A percentile compares a stretch with the other conserved stretches of the same genome.
Evolutionary conservation across 768 basidiomycete genomes (phyloP).

Genomic region (Boletus sensibilis): DNA sequence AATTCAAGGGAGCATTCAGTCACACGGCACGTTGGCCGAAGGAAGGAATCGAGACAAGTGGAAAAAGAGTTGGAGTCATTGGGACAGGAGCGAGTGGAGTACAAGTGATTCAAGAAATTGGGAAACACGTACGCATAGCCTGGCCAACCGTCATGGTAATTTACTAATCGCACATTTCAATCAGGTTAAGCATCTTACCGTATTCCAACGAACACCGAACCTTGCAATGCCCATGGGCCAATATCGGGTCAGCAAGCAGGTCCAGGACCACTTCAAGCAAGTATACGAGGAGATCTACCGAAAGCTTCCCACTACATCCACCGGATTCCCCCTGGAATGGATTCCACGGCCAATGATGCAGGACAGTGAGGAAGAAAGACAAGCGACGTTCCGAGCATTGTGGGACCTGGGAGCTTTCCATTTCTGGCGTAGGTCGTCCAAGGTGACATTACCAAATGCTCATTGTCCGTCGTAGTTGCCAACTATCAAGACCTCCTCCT

Average conservation of each 20-base stretch:
- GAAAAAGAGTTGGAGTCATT: too few relatives aligned
- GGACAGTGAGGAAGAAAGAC: constrained; percentile 9
- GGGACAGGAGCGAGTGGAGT: too few relatives aligned
- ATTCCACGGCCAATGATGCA: constrained; percentile 5
- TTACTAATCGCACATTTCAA: background rate
- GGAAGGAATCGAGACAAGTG: too few relatives aligned
- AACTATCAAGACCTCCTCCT: constrained; percentile 6
- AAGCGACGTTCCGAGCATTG: too few relatives aligned
- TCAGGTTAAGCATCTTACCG: constrained; percentile 7
- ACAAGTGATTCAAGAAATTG: too few relatives aligned
- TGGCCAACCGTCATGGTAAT: background rate
- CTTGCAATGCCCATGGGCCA: constrained; percentile 13
- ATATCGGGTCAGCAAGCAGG: constrained; percentile 2
- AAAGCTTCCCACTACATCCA: constrained; percentile 2
- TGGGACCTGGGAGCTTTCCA: too few relatives aligned
- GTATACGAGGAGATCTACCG: constrained; percentile 6
- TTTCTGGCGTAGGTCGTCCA: constrained; percentile 7
- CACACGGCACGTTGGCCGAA: constrained; percentile 15
- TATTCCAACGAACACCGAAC: constrained; percentile 21
- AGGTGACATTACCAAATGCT: background rate
- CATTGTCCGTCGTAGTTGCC: background rate
- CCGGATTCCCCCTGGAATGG: background rate
- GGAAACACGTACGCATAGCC: constrained; percentile 1
- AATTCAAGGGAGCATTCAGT: constrained; percentile 6
- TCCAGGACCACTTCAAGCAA: constrained; percentile 12